Conservation (phyloP, 306 rosid genomes). For the Sechiopsis laciniata region DNA sequence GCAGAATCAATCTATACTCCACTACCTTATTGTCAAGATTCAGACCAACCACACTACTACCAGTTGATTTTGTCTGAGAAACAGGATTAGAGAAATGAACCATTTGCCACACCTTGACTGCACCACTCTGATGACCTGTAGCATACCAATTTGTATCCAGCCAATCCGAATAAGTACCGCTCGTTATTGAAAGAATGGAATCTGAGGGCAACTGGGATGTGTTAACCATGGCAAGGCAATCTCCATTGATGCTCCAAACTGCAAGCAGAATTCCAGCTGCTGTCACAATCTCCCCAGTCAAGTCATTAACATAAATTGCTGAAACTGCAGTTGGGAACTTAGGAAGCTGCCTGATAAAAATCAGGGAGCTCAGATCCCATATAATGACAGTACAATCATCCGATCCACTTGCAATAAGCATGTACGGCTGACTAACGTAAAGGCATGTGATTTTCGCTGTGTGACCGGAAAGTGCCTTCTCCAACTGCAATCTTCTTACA, state of each 20-base stretch:
- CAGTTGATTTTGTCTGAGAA: constrained; percentile 50
- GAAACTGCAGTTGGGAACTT: constrained; percentile 84
- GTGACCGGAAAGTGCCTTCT: constrained; percentile 90
- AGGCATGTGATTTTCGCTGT: constrained; percentile 80
- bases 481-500: constrained; percentile 60
- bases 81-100: constrained; percentile 56
- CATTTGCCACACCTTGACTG: constrained; percentile 97
- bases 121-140: constrained; percentile 99
- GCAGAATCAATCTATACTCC: constrained; percentile 72
- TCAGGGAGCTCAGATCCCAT: constrained; percentile 97
- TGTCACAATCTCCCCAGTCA: constrained; percentile 89
- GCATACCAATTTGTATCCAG: constrained; percentile 88
- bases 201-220: constrained; percentile 97
- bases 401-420: constrained; percentile 93
- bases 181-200: constrained; percentile 82
- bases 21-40: constrained; percentile 50
- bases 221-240: constrained; percentile 83
- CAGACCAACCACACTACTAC: constrained; percentile 40
- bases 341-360: constrained; percentile 89
- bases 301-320: constrained; percentile 81
- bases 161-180: constrained; percentile 87
- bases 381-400: constrained; percentile 89
- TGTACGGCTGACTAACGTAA: constrained; percentile 93
- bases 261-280: constrained; percentile 95
- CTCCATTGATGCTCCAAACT: constrained; percentile 95